A percentile compares a stretch with the other conserved stretches of the same genome.
Evolutionary conservation across 2,329 filamentous ascomycete species (phyloP).

Genomic region (Pseudogymnoascus sp.): DNA sequence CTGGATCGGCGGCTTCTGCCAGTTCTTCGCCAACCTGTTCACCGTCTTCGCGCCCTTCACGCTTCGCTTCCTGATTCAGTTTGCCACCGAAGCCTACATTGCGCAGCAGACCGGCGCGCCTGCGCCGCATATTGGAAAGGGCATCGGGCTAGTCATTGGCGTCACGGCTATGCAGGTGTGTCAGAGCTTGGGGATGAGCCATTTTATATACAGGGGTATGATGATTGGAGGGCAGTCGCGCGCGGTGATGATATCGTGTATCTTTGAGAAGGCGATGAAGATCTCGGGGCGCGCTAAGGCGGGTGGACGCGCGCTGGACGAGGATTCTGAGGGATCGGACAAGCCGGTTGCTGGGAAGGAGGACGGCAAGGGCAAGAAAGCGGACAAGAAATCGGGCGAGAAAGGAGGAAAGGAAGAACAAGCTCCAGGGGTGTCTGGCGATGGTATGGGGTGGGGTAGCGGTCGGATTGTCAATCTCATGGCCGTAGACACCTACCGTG

Average conservation of each 20-base stretch:
- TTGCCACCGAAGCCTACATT: conserved; percentile 70
- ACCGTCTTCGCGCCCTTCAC: conserved; percentile 81
- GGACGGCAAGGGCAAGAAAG: conserved; percentile 35
- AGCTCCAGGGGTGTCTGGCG: conserved; percentile 48
- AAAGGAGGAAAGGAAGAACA: conserved; percentile 34
- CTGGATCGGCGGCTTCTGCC: conserved; percentile 71
- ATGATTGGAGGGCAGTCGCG: conserved; percentile 79
- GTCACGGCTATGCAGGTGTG: conserved; percentile 78
- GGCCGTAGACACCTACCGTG: conserved; percentile 88
- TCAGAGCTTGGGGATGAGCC: conserved; percentile 74
- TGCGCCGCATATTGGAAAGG: conserved; percentile 62
- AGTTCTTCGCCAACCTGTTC: conserved; percentile 63
- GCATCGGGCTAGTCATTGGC: conserved; percentile 75
- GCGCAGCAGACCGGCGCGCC: conserved; percentile 46
- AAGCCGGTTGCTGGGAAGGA: conserved; percentile 40
- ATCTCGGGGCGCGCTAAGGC: conserved; percentile 83
- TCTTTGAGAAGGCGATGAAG: conserved; percentile 89
- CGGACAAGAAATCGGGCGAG: conserved; percentile 28
- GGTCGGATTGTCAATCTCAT: conserved; percentile 88
- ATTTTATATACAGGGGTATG: conserved; percentile 91
- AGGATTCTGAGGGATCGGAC: conserved; percentile 30
- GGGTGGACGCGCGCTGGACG: conserved; percentile 52
- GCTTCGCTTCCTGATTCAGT: conserved; percentile 78
- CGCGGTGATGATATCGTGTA: conserved; percentile 72
- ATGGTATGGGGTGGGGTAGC: conserved; percentile 83